Base-by-base conservation (phyloP, 2,329 filamentous ascomycete species). In the Penicillium brevicompactum region DNA sequence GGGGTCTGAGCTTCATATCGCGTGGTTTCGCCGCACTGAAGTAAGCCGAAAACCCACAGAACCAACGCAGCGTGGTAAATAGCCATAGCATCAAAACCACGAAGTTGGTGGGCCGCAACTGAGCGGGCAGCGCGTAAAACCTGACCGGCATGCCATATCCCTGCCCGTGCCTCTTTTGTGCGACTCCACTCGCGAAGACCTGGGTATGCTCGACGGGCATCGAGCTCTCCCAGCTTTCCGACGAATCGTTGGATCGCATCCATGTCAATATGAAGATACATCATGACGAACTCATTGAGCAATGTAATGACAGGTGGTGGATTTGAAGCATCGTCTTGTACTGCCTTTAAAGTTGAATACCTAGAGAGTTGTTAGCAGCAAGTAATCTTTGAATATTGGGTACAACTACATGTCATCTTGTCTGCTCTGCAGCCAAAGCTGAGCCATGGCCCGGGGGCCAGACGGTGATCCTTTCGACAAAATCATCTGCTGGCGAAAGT, bases 111-210 rank as follows among this genome's bases (percentile, higher is more conserved):
- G 2, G 45, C 24, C 2, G 11, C 27, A 7, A 60, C 58, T 13
- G 27, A 31, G 4, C 58, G 53, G 14, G 58, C 58, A 8, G 58
- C 58, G 22, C 56, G 53, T 10, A 60, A 24, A 4, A 58, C 53
- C 31, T 60, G 58, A 4, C 58, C 58, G 5, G 58, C 58, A 21
- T 60, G 58, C 58, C 58, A 60, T 5, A 60, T 54, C 1, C 53
- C 56, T 9, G 46, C 46, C 2, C 56, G 53, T 11, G 58, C 55
- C n/a, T 58, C 58, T 48, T 52, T 60, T 4, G 56, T 58, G 2
- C 46, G 56, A 38, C 58, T 58, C 58, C 58, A 60, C 27, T 56
- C 58, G 10, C 58, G 43, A 5, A 60, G 51, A 1, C 47, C 51
- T 4, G 58, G 58, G 24, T 58, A 60, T 4, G 58, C 56, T 13